Base-by-base conservation (phyloP, 164 flowering plant genomes). In the Magnolia changhungtana region DNA sequence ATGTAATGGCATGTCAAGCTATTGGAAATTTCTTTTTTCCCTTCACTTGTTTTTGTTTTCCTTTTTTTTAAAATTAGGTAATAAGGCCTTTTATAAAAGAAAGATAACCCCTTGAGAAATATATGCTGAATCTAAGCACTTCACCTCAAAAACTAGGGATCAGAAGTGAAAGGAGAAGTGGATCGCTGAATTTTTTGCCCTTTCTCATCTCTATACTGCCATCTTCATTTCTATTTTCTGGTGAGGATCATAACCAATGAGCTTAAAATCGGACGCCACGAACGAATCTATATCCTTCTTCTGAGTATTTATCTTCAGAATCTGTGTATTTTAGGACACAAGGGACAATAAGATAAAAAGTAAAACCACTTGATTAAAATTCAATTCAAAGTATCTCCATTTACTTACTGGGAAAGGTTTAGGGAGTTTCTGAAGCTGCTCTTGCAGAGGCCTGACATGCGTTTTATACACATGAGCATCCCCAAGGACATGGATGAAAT, bases 401-500 rank as follows among this genome's bases (percentile, higher is more conserved):
- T 19, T 63, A 37, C 23, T 65, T 66, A 96, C 98, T n/a, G 99
- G 99, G 76, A 96, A 96, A 71, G 97, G 97, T 83, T 85, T 90
- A 10, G 98, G 98, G 5, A 75, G 81, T 74, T 91, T 96, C 84
- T 87, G 85, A 75, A 96, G 93, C 81, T 96, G 98, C 84, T 94
- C 95, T 81, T 90, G 88, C 74, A 94, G 83, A 78, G 98, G 98
- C 80, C 87, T 84, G 45, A 90, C 78, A 82, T 96, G 99, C 73
- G 76, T 92, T 55, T 72, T 82, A 74, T 96, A 94, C 45, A 94
- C 96, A 90, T 96, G 99, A 80, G 97, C 87, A 85, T 96, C 99
- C 67, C 99, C 99, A 71, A 90, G 82, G 14, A 89, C 88, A 87
- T 96, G 97, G 76, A 90, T 76, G n/a, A 94, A 92, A 85, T 96